Evolutionary conservation across 352 stramenopile species (phyloP), one percentile per base, ranked within the genome.

Genomic region (Elongisporangium senticosum): DNA sequence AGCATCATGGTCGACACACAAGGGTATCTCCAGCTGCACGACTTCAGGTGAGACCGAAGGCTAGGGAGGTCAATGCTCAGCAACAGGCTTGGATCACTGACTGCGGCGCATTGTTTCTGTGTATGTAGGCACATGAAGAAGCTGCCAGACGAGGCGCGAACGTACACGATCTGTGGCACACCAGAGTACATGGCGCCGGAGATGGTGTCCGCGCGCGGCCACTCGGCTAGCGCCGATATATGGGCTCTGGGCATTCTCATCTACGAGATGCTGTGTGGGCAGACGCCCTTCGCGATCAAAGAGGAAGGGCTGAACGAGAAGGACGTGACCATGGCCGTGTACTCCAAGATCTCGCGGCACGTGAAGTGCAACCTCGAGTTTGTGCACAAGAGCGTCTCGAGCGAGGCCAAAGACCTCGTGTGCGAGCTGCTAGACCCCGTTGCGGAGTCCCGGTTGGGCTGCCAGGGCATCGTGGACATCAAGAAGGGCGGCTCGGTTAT

Each of bases 161-260:
- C 87, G 26, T 93, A 93, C 68, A 96, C 87, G 28, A 90, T 96
- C 58, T 95, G 86, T 49, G 86, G 86, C 8, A 96, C 86, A 21
- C 79, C 87, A 24, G 87, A 96, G 68, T 96, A 96, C 69, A 93
- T 96, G 72, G 81, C 87, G 8, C 87, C 87, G 0, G 87, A 96
- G 63, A 92, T 96, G 83, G 74, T 96, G 37, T 93, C 84, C 0
- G 86, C 86, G 2, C 76, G 87, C 19, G 83, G 82, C 6, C 84
- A 96, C 58, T 91, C 79, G 11, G 75, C 71, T 20, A 84, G 74
- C 40, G 78, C 83, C n/a, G 87, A 96, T 49, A 79, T 92, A 24
- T 96, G 87, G 87, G 86, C 81, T 0, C 71, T 96, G 3, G 87
- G 86, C 13, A 90, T 96, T 49, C 68, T 96, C 53, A 63, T 95